These are phyloP conservation scores for Trametes gibbosa DNA, from an alignment of 768 basidiomycete genomes.

Conservation along the genomic window DNA sequence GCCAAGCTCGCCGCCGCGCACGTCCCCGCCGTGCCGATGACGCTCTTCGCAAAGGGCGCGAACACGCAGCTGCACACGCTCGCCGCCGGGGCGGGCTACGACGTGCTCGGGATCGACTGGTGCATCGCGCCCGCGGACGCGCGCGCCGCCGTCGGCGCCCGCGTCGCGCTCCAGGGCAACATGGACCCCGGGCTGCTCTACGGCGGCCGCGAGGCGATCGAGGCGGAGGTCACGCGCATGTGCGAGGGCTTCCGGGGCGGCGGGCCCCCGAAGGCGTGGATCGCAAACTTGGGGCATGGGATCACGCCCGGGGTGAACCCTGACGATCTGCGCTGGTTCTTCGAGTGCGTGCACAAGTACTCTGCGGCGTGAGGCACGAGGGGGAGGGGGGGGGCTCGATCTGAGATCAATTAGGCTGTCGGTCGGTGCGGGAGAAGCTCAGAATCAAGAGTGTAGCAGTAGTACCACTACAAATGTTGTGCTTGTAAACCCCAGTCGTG, in stretches of 20 bases:
- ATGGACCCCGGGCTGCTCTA: constrained; percentile 87
- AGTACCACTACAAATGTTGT: background rate
- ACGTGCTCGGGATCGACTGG: constrained; percentile 93
- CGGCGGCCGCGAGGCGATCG: constrained; percentile 84
- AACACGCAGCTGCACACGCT: constrained; percentile 65
- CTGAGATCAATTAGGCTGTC: background rate
- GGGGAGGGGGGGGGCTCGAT: background rate
- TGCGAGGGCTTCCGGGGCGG: constrained; percentile 67
- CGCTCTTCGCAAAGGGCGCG: constrained; percentile 93
- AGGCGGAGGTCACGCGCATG: constrained; percentile 80
- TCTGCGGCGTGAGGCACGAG: constrained; percentile 36
- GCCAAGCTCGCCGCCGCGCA: constrained; percentile 49
- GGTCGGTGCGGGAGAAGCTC: background rate
- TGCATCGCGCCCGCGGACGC: constrained; percentile 75
- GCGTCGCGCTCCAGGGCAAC: constrained; percentile 85
- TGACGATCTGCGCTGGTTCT: constrained; percentile 88
- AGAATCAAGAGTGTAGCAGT: constrained; percentile 8
- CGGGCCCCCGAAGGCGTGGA: constrained; percentile 71
- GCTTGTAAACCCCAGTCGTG: background rate
- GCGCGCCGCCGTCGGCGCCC: constrained; percentile 54
- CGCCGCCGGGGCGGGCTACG: constrained; percentile 69
- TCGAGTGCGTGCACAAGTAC: constrained; percentile 86
- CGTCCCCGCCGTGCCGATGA: constrained; percentile 72
- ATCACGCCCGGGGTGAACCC: constrained; percentile 96
- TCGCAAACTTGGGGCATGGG: constrained; percentile 95